These are phyloP conservation scores for Trypanosoma lewisi DNA, from an alignment of 208 protist species.

Conservation along the genomic window DNA sequence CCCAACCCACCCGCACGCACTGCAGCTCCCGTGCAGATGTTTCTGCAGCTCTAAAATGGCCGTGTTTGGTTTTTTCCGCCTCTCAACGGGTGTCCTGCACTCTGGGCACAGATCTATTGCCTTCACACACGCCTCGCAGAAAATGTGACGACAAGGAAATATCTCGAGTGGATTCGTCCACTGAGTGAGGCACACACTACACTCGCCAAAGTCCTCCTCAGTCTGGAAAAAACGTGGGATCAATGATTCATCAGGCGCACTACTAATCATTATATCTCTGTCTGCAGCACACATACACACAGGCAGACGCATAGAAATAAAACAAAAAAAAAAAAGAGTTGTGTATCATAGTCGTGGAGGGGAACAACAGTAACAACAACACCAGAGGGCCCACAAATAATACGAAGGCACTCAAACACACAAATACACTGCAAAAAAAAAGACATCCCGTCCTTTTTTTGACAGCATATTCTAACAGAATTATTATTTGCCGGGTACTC, in stretches of 20 bases:
- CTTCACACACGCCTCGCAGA: constrained; percentile 45
- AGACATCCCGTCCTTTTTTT: too few species aligned
- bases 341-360: too few species aligned
- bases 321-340: constrained; percentile 19
- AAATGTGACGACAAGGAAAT: constrained; percentile 55
- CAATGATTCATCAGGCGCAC: not conserved
- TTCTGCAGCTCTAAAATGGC: constrained; percentile 49
- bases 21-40: constrained; percentile 41
- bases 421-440: constrained; percentile 2
- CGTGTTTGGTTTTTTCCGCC: constrained; percentile 29
- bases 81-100: constrained; percentile 34
- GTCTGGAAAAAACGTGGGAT: not conserved
- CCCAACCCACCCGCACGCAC: constrained; percentile 51
- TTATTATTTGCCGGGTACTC: not conserved
- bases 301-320: not conserved
- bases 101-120: constrained; percentile 39
- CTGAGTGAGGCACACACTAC: constrained; percentile 9
- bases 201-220: constrained; percentile 3
- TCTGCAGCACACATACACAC: constrained; percentile 1
- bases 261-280: not conserved
- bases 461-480: too few species aligned
- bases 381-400: too few species aligned
- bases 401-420: too few species aligned
- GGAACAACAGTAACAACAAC: too few species aligned
- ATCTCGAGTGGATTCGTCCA: constrained; percentile 31